Percentiles rank a stretch among this genome's conserved stretches.
Evolutionary conservation across 2,329 filamentous ascomycete genomes (phyloP).

Genomic region (Trichoderma polysporum): DNA sequence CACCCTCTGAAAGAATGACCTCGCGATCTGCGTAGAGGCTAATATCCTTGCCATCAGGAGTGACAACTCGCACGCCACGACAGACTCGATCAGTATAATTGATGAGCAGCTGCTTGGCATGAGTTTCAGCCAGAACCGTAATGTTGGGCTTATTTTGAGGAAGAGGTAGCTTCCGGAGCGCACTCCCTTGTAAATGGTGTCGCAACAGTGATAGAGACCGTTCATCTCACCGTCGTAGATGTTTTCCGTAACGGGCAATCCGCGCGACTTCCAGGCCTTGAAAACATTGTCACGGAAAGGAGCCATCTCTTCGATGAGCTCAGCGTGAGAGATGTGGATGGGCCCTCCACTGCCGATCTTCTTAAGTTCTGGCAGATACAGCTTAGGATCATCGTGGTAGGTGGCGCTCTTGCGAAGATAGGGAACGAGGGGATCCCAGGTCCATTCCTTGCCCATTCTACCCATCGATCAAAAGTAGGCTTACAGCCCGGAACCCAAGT

Average conservation of each 20-base stretch:
- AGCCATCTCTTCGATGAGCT: slow-evolving; percentile 51
- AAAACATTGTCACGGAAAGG: slow-evolving; percentile 51
- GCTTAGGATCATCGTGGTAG: slow-evolving; percentile 54
- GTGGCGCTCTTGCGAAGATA: slow-evolving; percentile 58
- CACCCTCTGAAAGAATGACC: slow-evolving; percentile 50
- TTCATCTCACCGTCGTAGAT: slow-evolving; percentile 56
- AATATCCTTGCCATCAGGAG: slow-evolving; percentile 39
- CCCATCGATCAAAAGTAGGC: slow-evolving; percentile 64
- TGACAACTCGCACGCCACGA: slow-evolving; percentile 47
- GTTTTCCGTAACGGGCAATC: slow-evolving; percentile 50
- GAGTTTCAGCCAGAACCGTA: slow-evolving; percentile 47
- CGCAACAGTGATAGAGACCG: slow-evolving; percentile 53
- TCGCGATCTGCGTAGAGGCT: slow-evolving; percentile 49
- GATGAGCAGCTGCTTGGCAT: slow-evolving; percentile 56
- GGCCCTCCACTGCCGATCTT: slow-evolving; percentile 54
- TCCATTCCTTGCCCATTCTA: slow-evolving; percentile 68
- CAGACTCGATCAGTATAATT: slow-evolving; percentile 41
- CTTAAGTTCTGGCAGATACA: slow-evolving; percentile 45
- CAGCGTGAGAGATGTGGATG: slow-evolving; percentile 53
- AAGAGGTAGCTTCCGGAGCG: slow-evolving; percentile 53
- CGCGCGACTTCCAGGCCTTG: slow-evolving; percentile 54
- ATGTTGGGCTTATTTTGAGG: slow-evolving; percentile 55
- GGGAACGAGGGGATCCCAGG: slow-evolving; percentile 49
- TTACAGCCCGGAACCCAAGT: slow-evolving; percentile 61
- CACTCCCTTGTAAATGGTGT: slow-evolving; percentile 58